Evolutionary conservation across 331 rosid species (phyloP).

Genomic region (Malus hybrid): DNA sequence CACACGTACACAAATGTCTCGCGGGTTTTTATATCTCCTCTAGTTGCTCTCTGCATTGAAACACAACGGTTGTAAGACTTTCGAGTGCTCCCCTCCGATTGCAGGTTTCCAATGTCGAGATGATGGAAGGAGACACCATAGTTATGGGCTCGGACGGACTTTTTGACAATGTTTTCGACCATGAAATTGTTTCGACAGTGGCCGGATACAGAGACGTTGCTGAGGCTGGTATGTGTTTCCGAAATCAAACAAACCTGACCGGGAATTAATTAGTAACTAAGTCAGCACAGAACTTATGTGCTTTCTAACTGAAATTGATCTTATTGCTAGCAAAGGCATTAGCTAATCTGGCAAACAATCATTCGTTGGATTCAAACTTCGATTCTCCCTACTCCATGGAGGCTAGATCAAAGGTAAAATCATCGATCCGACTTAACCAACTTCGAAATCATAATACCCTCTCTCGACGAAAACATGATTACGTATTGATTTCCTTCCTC

Average conservation of each 20-base stretch:
- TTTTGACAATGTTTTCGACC: slow-evolving; percentile 75
- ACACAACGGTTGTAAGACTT: no score
- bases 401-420: slow-evolving; percentile 67
- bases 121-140: slow-evolving; percentile 64
- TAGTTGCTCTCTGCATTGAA: not conserved
- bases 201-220: slow-evolving; percentile 41
- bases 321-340: slow-evolving; percentile 84
- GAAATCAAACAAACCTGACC: not conserved
- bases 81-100: slow-evolving; percentile 4
- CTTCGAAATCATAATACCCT: not conserved
- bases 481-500: not conserved
- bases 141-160: slow-evolving; percentile 89
- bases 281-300: not conserved
- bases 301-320: slow-evolving; percentile 20
- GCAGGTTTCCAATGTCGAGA: slow-evolving; percentile 63
- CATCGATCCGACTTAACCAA: not conserved
- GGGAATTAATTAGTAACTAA: not conserved
- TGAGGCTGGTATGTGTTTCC: slow-evolving; percentile 63
- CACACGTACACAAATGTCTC: not conserved
- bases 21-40: not conserved
- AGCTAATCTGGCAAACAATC: slow-evolving; percentile 81
- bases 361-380: slow-evolving; percentile 65
- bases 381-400: slow-evolving; percentile 91
- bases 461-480: not conserved
- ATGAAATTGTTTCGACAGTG: slow-evolving; percentile 50